Evolutionary conservation across 257 asterid species (phyloP), one percentile per base, ranked within the genome.

Genomic region (Craterostigma plantagineum): DNA sequence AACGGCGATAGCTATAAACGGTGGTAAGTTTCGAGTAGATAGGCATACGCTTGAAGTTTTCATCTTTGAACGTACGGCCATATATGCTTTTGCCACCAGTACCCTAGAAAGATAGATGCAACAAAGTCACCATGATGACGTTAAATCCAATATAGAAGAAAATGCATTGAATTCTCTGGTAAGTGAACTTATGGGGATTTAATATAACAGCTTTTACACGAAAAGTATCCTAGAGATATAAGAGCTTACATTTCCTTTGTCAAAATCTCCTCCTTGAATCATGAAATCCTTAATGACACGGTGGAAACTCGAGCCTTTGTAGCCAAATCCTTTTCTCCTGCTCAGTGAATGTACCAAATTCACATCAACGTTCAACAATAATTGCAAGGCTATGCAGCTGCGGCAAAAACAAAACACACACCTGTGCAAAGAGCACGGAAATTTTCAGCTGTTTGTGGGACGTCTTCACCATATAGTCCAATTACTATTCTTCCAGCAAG

Each of bases 241-340:
- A 27, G 1, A 48, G 55, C 95, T 44, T 69, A 90, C 98, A 61
- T 90, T 90, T 60, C 98, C 98, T 57, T 90, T 90, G 58, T 83
- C 98, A 38, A 90, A 90, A 57, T 90, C 98, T 56, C 98, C 98
- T 46, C 98, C 98, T 60, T 90, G 95, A 70, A 90, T 79, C 98
- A 90, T 90, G 71, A 90, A 90, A 41, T 83, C 86, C 71, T 71
- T 75, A 58, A 90, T 90, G 44, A 79, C 93, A 58, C 98, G 95
- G 66, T 90, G 98, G 73, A 90, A 90, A 0, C 76, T 36, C 0
- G 95, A 90, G 37, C 77, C 91, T 56, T 83, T 90, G 78, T 59
- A 83, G 42, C 95, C 95, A 58, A 90, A 90, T 50, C 95, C 95
- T 64, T 79, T 59, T 90, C 98, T 42, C 98, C 98, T 90, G 61